Conservation (phyloP, 768 basidiomycete genomes). For the Crepidotus variabilis region DNA sequence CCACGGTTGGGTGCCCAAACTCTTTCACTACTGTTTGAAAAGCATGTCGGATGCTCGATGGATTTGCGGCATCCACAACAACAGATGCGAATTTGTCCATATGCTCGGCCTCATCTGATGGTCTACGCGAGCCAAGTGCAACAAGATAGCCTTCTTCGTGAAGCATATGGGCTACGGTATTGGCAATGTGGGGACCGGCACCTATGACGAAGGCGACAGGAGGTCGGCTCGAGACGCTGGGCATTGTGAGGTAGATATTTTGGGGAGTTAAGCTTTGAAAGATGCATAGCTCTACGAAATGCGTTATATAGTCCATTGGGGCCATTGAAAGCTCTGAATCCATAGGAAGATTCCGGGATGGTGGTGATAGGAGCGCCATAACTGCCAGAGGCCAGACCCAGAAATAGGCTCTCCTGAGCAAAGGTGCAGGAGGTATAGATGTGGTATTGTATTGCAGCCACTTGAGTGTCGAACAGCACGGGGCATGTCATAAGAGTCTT, state of each 20-base stretch:
- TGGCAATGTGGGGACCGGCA: constrained; percentile 15
- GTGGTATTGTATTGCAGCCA: too few species aligned
- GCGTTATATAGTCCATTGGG: background rate
- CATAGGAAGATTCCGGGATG: too few species aligned
- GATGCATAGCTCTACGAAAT: background rate
- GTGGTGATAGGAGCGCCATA: too few species aligned
- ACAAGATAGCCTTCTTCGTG: constrained; percentile 18
- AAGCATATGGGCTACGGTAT: constrained; percentile 12
- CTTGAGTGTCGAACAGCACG: too few species aligned
- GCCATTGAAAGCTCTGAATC: background rate
- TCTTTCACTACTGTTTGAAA: constrained; percentile 27
- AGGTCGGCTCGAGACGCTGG: background rate
- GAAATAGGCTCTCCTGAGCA: too few species aligned
- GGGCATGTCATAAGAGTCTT: too few species aligned
- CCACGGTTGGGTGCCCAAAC: constrained; percentile 36
- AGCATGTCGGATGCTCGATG: constrained; percentile 23
- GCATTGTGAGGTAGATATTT: background rate
- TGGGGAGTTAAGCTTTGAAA: background rate
- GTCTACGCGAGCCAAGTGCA: constrained; percentile 17
- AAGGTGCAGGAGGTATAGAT: too few species aligned
- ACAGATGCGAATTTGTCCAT: constrained; percentile 22
- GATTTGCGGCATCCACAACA: constrained; percentile 27
- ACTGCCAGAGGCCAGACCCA: too few species aligned
- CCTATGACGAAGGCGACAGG: constrained; percentile 19
- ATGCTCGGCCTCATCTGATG: constrained; percentile 3